Evolutionary conservation across 2,329 filamentous ascomycete genomes (phyloP).

Genomic region (Chaetomiaceae sp.): DNA sequence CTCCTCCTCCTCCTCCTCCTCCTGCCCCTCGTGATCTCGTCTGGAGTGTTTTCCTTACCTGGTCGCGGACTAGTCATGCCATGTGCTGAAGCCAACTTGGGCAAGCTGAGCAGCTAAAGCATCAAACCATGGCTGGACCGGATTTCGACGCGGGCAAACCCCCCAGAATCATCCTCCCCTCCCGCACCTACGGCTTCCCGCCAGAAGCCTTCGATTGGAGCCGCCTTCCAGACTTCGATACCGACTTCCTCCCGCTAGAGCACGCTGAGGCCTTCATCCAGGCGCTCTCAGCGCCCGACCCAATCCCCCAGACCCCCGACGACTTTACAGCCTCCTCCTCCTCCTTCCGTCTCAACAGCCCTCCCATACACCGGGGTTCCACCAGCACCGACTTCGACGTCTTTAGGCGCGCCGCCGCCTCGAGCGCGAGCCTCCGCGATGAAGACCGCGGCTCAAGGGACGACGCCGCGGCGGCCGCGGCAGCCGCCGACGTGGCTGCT

Average conservation of each 20-base stretch:
- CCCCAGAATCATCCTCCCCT: conserved; percentile 25
- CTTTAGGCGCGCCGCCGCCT: conserved; percentile 40
- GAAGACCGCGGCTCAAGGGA: conserved; percentile 28
- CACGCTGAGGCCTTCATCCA: conserved; percentile 75
- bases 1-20: too few relatives aligned
- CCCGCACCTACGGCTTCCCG: conserved; percentile 53
- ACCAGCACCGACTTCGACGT: conserved; percentile 38
- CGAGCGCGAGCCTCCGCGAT: conserved; percentile 30
- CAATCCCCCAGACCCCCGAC: conserved; percentile 59
- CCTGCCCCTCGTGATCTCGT: too few relatives aligned
- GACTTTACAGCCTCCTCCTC: conserved; percentile 30
- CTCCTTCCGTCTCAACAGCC: conserved; percentile 40
- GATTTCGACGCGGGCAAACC: conserved; percentile 8
- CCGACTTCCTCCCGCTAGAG: conserved; percentile 68
- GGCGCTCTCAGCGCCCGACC: conserved; percentile 78
- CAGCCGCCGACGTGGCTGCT: conserved; percentile 31
- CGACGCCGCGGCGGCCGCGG: conserved; percentile 27
- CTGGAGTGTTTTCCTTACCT: too few relatives aligned
- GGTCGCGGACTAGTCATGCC: too few relatives aligned
- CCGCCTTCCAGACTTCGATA: conserved; percentile 71
- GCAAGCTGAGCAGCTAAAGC: too few relatives aligned
- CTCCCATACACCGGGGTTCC: conserved; percentile 33
- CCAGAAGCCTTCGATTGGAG: conserved; percentile 63
- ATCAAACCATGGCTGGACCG: conserved; percentile 14
- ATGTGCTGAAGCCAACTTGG: too few relatives aligned